Base-by-base conservation (phyloP, 2,329 filamentous ascomycete species). In the Peltaster fructicola region DNA sequence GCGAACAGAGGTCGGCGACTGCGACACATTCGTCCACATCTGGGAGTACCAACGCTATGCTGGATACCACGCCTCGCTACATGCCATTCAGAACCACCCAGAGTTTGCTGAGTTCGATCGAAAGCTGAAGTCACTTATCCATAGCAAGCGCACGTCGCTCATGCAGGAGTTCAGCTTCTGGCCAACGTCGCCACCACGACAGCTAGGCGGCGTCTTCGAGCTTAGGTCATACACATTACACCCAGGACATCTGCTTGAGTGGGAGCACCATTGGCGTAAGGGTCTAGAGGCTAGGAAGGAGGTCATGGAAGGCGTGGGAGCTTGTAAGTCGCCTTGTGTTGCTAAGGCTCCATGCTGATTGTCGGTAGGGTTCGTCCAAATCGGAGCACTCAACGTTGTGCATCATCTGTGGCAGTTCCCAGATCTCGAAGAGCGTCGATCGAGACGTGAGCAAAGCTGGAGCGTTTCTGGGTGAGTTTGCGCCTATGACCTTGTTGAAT, bases 161-260 rank as follows among this genome's bases (percentile, higher is more conserved):
- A 98, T 98, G 88, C 88, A 98, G 52, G 88, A 98, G 53, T 98
- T 98, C 56, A 92, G 84, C 17, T 98, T 98, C 65, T 98, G 88
- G 88, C 88, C 88, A 2, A 98, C 88, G 3, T 85, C 81, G 0
- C 67, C 84, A 4, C 88, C 88, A 1, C 80, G 88, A 31, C 64
- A 80, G 43, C 68, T 98, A 1, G 88, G 88, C 27, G 88, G 88
- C 22, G 56, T 98, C 20, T 98, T 98, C 48, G 88, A 98, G 59
- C 65, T 98, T 16, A 79, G 88, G 25, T 93, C 88, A 2, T 98
- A 98, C 59, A 93, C 82, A 4, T 66, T 98, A 12, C 81, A 93
- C 48, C 88, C 88, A 0, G 88, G 88, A 20, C 93, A 93, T 50
- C 63, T 98, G 20, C 66, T 98, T 6, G 88, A 98, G 56, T 98